phyloP scores from a whole-genome alignment of 2,329 filamentous ascomycete genomes.

The Onygena corvina region DNA sequence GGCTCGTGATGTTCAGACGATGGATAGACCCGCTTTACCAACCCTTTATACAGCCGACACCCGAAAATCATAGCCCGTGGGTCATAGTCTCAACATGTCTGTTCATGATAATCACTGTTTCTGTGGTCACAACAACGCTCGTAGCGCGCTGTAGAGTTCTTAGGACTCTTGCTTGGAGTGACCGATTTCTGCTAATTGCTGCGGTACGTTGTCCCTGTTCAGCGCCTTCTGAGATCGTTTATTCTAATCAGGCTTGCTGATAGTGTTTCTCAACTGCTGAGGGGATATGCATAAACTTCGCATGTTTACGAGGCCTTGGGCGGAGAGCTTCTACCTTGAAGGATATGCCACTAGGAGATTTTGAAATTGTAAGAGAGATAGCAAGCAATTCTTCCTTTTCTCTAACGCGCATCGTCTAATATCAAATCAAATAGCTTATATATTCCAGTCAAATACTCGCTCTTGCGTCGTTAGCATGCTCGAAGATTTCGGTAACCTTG shows the following conservation, averaged over 20 bases:
- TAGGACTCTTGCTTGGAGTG: conserved; percentile 15
- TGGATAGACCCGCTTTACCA: conserved; percentile 9
- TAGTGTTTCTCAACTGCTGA: conserved; percentile 10
- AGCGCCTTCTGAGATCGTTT: not conserved
- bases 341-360: conserved; percentile 13
- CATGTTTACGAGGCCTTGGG: conserved; percentile 17
- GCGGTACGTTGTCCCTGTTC: conserved; percentile 13
- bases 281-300: conserved; percentile 16
- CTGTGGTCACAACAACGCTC: conserved; percentile 17
- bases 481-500: conserved; percentile 19
- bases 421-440: conserved; percentile 13
- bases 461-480: conserved; percentile 14
- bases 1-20: not conserved
- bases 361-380: conserved; percentile 16
- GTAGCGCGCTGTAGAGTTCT: conserved; percentile 15
- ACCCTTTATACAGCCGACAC: conserved; percentile 13
- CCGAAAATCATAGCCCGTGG: conserved; percentile 14
- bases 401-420: not conserved
- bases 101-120: conserved; percentile 15
- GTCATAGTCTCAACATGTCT: conserved; percentile 13
- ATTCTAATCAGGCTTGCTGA: not conserved
- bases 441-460: conserved; percentile 19
- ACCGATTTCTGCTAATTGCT: conserved; percentile 15
- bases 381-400: not conserved
- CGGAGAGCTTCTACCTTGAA: conserved; percentile 12